Conservation (phyloP, 352 stramenopile species). For the Pythium inflatum region DNA sequence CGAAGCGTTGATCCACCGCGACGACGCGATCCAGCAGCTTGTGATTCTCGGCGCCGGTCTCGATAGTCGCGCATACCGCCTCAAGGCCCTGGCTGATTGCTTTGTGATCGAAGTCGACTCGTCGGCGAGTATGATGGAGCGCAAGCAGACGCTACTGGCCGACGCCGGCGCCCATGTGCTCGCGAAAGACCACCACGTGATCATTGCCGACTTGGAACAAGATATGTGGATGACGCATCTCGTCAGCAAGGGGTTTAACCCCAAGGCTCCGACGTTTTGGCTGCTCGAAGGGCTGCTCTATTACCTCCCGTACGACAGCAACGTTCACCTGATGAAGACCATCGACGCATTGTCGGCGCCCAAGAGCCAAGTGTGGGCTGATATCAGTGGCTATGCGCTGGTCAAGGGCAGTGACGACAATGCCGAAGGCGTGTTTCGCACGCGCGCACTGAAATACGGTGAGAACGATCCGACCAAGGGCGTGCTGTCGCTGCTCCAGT, state of each 20-base stretch:
- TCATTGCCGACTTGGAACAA: constrained; percentile 55
- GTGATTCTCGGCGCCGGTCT: constrained; percentile 57
- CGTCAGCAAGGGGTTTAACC: constrained; percentile 44
- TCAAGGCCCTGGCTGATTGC: constrained; percentile 43
- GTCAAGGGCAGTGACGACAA: constrained; percentile 23
- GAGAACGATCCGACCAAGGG: constrained; percentile 51
- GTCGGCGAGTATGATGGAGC: constrained; percentile 44
- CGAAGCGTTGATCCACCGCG: constrained; percentile 46
- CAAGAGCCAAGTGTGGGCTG: constrained; percentile 53
- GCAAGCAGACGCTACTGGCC: constrained; percentile 47
- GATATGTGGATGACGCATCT: constrained; percentile 54
- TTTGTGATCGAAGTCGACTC: constrained; percentile 59
- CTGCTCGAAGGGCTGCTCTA: constrained; percentile 55
- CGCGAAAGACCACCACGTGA: constrained; percentile 41
- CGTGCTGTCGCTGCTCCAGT: constrained; percentile 50
- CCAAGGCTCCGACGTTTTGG: constrained; percentile 58
- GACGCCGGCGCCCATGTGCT: constrained; percentile 36
- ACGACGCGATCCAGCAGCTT: constrained; percentile 50
- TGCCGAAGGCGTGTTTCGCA: constrained; percentile 31
- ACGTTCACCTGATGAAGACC: constrained; percentile 52
- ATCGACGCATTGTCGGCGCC: constrained; percentile 55
- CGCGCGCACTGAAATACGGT: constrained; percentile 43
- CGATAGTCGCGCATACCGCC: constrained; percentile 54
- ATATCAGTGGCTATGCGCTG: constrained; percentile 38
- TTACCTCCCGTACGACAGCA: constrained; percentile 45